Base-by-base conservation (phyloP, 2,329 filamentous ascomycete genomes). In the Emmonsiellopsis sp. region DNA sequence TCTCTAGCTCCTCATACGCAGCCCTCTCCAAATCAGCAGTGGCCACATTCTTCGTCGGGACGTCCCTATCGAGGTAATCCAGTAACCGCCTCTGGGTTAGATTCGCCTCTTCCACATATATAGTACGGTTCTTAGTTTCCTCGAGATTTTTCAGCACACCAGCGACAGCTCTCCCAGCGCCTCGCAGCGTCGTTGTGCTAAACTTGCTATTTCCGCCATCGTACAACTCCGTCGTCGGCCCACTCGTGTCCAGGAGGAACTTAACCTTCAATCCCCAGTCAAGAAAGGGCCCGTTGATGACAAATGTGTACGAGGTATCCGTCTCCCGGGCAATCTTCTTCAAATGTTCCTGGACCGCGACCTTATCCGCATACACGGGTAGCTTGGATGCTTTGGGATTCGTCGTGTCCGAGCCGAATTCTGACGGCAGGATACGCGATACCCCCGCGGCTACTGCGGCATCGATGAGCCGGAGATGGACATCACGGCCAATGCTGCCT, bases 191-290 rank as follows among this genome's bases (percentile, higher is more conserved):
- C 0, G 80, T 79, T 8, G 71, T 53, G 48, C 71, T 77, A 62
- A 82, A 77, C 6, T 64, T 56, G 2, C 57, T 55, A 34, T 81
- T 68, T 0, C 82, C 81, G 1, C 74, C 75, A 55, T 83, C 76
- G 53, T 70, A 74, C 0, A 83, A 60, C 0, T 71, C 68, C 39
- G 69, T 72, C 1, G 70, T 72, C 1, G 70, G 67, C 1, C 68
- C 64, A n/a, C 71, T 68, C 1, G 71, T 55, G 53, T 78, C 69
- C 1, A 80, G 49, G 5, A 80, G 48, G 58, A 83, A 76, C 2
- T 66, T 66, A 1, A 64, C 43, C 34, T 63, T 51, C 13, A 72
- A 47, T 39, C 58, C 56, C 59, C 64, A 66, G 47, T 67, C 68
- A 11, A 72, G 58, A 56, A 72, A 71, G 1, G 63, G 57, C 0